Conservation (phyloP, 306 rosid genomes). For the Inga laurina region DNA sequence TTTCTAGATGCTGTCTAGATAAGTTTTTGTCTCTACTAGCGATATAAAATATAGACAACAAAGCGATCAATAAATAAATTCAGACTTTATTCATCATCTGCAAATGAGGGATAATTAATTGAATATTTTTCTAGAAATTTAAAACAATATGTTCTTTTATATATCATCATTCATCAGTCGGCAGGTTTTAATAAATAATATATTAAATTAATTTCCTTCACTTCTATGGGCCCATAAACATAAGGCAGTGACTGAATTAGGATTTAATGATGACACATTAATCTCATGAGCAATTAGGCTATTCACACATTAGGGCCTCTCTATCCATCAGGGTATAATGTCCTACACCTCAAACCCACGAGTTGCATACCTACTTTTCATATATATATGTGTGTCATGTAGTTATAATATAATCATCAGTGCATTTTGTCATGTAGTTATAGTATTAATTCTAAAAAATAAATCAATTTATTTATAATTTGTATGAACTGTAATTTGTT, state of each 20-base stretch:
- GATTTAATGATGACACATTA: slow-evolving; percentile 36
- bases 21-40: not conserved
- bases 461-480: not conserved
- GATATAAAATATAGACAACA: too few relatives aligned
- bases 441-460: not conserved
- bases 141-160: not conserved
- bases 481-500: too few relatives aligned
- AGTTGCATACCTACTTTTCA: not conserved
- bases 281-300: slow-evolving; percentile 24
- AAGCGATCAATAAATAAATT: not conserved
- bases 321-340: slow-evolving; percentile 19
- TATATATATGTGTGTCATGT: not conserved
- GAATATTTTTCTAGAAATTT: not conserved
- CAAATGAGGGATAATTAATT: not conserved
- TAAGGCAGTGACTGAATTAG: slow-evolving; percentile 24
- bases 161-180: not conserved
- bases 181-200: not conserved
- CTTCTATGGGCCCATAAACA: slow-evolving; percentile 1
- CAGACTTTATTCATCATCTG: not conserved
- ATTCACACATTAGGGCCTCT: slow-evolving; percentile 3
- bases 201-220: not conserved
- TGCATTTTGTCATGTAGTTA: not conserved
- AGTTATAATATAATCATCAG: not conserved
- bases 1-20: not conserved
- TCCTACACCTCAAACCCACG: slow-evolving; percentile 9